phyloP scores from a whole-genome alignment of 192 early-diverging fungal genomes.

The Umbelopsis ramanniana region DNA sequence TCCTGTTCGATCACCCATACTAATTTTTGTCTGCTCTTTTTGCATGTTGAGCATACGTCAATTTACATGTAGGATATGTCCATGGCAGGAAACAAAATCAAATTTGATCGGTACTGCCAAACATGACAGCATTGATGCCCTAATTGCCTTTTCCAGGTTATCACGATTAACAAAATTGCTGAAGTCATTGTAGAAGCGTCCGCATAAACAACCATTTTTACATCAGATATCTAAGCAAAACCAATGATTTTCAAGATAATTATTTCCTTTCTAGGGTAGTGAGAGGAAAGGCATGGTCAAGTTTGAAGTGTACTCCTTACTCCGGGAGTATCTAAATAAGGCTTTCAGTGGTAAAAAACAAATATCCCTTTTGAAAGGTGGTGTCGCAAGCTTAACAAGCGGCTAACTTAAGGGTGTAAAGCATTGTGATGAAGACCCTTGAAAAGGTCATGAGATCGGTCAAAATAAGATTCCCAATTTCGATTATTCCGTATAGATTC shows the following conservation, averaged over 20 bases:
- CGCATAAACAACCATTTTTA: not conserved
- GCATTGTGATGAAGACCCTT: conserved; percentile 16
- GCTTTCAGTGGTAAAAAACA: not conserved
- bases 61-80: no score
- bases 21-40: no score
- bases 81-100: no score
- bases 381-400: not conserved
- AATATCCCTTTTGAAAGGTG: not conserved
- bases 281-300: not conserved
- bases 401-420: not conserved
- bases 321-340: not conserved
- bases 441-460: not conserved
- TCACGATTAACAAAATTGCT: not conserved
- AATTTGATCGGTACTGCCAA: not conserved
- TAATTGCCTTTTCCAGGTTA: conserved; percentile 12
- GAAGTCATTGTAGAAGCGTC: not conserved
- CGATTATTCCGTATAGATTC: not conserved
- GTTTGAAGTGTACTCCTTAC: not conserved
- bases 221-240: not conserved
- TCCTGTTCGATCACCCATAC: no score
- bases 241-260: not conserved
- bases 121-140: not conserved
- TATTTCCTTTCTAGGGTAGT: not conserved
- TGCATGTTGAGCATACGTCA: no score
- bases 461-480: not conserved